Base-by-base conservation (phyloP, 495 filamentous ascomycete species). In the Parmelia sp. region DNA sequence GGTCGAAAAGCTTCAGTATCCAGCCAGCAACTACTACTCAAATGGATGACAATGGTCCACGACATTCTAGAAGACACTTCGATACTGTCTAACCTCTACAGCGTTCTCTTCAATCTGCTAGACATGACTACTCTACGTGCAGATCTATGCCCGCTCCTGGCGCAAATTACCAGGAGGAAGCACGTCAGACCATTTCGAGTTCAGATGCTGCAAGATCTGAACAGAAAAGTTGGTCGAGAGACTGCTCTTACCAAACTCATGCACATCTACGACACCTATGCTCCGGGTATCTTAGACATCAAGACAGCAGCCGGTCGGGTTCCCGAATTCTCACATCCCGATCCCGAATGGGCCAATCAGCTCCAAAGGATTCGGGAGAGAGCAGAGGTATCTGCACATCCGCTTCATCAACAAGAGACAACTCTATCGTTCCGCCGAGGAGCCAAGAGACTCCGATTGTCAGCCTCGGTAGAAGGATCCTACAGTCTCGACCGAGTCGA, bases 101-200 rank as follows among this genome's bases (percentile, higher is more conserved):
- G 84, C 0, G 83, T 94, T 17, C 73, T 96, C 11, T 96, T 96
- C 71, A 90, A 90, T 64, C 75, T 92, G 55, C 80, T 96, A 8
- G 90, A 95, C 67, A 93, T 91, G 74, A 86, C 90, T 29, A 88
- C 75, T 63, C 40, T 81, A 57, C 71, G 74, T 23, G 71, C 73
- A 45, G 72, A 74, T 45, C 63, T 95, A 60, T 96, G 92, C 69
- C 89, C 94, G 74, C 75, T 96, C n/a, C 82, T 96, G 27, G 89
- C 90, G 14, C 74, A 90, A 17, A 83, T 94, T 44, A 96, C 92
- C 27, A 79, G 89, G 55, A 85, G 91, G n/a, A 91, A 88, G 69
- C 91, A 96, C 74, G 91, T 96, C 45, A 85, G 86, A 65, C 90
- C 90, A 4, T 92, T 90, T 69, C 78, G 92, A 61, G 92, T 96